These are phyloP conservation scores for Penicillium roqueforti DNA, from an alignment of 495 filamentous ascomycete genomes.

Conservation along the genomic window DNA sequence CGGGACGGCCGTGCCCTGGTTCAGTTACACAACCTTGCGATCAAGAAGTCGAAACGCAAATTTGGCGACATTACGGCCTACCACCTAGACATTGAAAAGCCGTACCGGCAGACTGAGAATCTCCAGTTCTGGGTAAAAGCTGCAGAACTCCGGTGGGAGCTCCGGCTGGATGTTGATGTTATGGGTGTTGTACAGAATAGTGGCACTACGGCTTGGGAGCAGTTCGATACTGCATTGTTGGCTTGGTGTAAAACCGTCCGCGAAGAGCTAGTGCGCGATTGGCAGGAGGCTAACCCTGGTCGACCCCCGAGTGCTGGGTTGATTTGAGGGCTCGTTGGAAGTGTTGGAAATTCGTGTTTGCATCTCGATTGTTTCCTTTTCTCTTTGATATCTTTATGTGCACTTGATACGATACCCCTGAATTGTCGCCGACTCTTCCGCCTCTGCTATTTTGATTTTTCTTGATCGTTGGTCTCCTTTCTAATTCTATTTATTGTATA, in stretches of 20 bases:
- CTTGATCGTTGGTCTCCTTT: conserved; percentile 14
- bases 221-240: conserved; percentile 75
- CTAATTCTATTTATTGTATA: conserved; percentile 14
- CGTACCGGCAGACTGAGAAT: conserved; percentile 91
- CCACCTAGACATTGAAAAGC: conserved; percentile 87
- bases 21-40: conserved; percentile 80
- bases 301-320: conserved; percentile 26
- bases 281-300: conserved; percentile 38
- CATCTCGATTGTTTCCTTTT: conserved; percentile 17
- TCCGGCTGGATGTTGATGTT: conserved; percentile 77
- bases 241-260: conserved; percentile 74
- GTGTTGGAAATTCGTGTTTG: conserved; percentile 4
- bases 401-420: conserved; percentile 34
- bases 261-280: conserved; percentile 66
- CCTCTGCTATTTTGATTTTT: conserved; percentile 17
- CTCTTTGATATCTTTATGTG: conserved; percentile 13
- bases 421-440: conserved; percentile 23
- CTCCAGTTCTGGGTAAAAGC: conserved; percentile 95
- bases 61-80: conserved; percentile 89
- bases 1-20: conserved; percentile 78
- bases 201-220: conserved; percentile 64
- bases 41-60: conserved; percentile 74
- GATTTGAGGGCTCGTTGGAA: conserved; percentile 17
- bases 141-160: conserved; percentile 90
- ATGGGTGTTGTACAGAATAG: conserved; percentile 74